Percentiles rank a stretch among this genome's conserved stretches.
Conservation (phyloP, 768 basidiomycete genomes). For the Russula olivacea region DNA sequence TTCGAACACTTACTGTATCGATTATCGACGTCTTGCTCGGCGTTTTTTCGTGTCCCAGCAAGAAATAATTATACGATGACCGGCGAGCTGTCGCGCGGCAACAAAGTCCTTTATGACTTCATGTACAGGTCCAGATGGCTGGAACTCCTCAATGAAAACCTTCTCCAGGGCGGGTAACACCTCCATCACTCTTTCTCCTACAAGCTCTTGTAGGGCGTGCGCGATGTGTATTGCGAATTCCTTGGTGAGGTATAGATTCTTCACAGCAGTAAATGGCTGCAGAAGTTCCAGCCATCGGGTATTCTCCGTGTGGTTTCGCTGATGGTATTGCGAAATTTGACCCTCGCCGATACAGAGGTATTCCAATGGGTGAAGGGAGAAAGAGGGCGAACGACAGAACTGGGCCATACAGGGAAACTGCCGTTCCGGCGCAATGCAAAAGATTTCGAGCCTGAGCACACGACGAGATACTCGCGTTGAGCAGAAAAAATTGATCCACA, state of each 20-base stretch:
- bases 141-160: not conserved
- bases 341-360: not conserved
- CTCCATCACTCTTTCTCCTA: not conserved
- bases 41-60: not conserved
- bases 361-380: not conserved
- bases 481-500: no score
- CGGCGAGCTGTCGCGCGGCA: no score
- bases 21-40: no score
- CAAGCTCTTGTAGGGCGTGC: not conserved
- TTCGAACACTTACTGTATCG: not conserved
- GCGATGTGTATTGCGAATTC: not conserved
- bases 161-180: not conserved
- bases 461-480: no score
- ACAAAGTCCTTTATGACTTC: not conserved
- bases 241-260: not conserved
- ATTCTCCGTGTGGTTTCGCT: not conserved
- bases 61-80: no score
- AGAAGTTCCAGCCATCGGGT: not conserved
- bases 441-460: no score
- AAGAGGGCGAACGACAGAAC: no score
- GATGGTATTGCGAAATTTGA: not conserved
- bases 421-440: no score
- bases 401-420: no score
- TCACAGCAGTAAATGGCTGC: not conserved
- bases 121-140: not conserved